These are phyloP conservation scores for Pichia sp. DNA, from an alignment of 1,139 yeast species.

Conservation along the genomic window DNA sequence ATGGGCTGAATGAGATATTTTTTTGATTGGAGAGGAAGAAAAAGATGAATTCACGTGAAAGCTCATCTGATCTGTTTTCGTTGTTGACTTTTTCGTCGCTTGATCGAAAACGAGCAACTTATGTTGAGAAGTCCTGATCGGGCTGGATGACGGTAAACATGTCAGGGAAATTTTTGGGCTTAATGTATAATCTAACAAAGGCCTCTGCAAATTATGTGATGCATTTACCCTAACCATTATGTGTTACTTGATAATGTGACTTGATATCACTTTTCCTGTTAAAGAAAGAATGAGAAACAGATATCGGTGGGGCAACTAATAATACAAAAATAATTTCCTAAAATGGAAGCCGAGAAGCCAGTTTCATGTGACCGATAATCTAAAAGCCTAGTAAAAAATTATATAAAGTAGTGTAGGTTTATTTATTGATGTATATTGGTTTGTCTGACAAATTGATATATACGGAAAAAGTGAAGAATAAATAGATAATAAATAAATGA, in stretches of 20 bases:
- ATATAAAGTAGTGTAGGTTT: not conserved
- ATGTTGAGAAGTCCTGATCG: not conserved
- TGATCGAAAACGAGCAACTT: not conserved
- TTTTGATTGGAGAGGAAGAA: slow-evolving; percentile 9
- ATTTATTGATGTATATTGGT: not conserved
- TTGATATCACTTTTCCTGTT: not conserved
- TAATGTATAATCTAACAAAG: not conserved
- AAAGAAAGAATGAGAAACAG: not conserved
- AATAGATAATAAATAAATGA: slow-evolving; percentile 2
- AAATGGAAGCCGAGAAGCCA: not conserved
- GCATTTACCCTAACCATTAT: not conserved
- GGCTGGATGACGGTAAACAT: slow-evolving; percentile 1
- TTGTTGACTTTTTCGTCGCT: not conserved
- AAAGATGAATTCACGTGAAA: not conserved
- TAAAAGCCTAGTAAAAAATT: not conserved
- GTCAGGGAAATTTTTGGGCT: not conserved
- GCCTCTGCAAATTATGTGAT: not conserved
- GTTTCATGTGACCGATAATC: not conserved
- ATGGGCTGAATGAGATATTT: not conserved
- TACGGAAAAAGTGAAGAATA: slow-evolving; percentile 2
- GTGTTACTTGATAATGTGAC: not conserved
- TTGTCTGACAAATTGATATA: not conserved
- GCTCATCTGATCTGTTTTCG: not conserved
- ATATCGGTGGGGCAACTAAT: not conserved
- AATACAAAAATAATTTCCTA: not conserved